Evolutionary conservation across 176 grass and related monocot species (phyloP).

Genomic region (Avena atlantica): DNA sequence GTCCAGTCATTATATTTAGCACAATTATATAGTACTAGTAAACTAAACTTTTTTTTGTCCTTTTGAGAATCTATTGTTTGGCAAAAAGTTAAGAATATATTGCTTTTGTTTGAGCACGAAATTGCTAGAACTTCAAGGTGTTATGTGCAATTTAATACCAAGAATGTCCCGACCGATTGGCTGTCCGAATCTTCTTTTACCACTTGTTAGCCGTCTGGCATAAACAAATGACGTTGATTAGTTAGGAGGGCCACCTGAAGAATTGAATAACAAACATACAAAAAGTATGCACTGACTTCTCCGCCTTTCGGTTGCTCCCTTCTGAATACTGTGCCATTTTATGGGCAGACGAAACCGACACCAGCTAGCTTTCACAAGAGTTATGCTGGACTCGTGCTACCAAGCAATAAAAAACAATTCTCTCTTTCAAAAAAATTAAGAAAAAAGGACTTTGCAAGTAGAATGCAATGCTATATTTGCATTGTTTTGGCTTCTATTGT

Average conservation of each 20-base stretch:
- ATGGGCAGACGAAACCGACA: not conserved
- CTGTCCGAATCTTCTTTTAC: slow-evolving; percentile 17
- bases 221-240: slow-evolving; percentile 31
- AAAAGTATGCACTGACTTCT: not conserved
- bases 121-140: not conserved
- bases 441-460: no score
- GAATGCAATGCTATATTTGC: no score
- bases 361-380: not conserved
- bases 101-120: not conserved
- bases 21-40: not conserved
- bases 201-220: not conserved
- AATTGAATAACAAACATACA: slow-evolving; percentile 16
- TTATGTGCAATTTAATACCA: not conserved
- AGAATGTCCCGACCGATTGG: not conserved
- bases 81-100: not conserved
- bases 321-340: not conserved
- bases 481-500: no score
- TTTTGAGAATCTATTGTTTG: not conserved
- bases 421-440: no score
- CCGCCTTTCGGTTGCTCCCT: slow-evolving; percentile 23
- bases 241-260: slow-evolving; percentile 8
- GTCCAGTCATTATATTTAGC: not conserved
- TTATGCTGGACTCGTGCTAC: not conserved
- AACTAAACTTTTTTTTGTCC: not conserved
- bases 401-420: not conserved